Base-by-base conservation (phyloP, 2,329 filamentous ascomycete genomes). In the Coniosporium tulheliwenetii region DNA sequence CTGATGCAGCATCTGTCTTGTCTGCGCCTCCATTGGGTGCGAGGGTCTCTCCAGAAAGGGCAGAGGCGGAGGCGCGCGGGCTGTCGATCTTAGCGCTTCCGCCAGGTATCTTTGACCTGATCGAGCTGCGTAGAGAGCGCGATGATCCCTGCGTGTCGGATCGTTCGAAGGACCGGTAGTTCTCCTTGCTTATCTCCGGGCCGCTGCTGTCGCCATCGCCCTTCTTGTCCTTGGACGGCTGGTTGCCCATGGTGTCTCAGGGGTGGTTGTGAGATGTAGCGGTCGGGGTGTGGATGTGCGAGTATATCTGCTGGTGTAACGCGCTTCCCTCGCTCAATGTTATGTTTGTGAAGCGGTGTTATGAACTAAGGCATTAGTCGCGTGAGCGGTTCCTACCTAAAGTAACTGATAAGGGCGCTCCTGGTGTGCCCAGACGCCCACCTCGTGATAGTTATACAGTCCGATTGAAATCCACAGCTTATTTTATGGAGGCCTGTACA, bases 101-200 rank as follows among this genome's bases (percentile, higher is more conserved):
- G 31, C 81, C 83, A 2, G 83, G 85, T 44, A 94, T 95, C 64
- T 95, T 95, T 46, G 85, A 93, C 45, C 85, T 75, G 50, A 96
- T 73, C 8, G 74, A 74, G 33, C 78, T 81, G 50, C 84, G 77
- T 60, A 95, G 79, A 4, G 87, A 95, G 48, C 86, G 81, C 30
- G 81, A 77, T 5, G 86, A 95, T 49, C 94, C 87, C 59, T 87
- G 89, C 26, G 89, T 96, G 57, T 96, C 89, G 42, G 86, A 85
- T 58, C 82, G 81, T 64, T 80, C 83, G 58, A 96, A 89, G 26
- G 89, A 94, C 26, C 87, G 89, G 60, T 91, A 93, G 29, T 85
- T 83, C 60, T 85, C 73, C 69, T 32, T 82, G 76, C 47, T 62
- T 61, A 34, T 64, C 66, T 43, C 65, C 64, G 44, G 19, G 19